Conservation (phyloP, 2,329 filamentous ascomycete genomes). For the Cercospora sp. region DNA sequence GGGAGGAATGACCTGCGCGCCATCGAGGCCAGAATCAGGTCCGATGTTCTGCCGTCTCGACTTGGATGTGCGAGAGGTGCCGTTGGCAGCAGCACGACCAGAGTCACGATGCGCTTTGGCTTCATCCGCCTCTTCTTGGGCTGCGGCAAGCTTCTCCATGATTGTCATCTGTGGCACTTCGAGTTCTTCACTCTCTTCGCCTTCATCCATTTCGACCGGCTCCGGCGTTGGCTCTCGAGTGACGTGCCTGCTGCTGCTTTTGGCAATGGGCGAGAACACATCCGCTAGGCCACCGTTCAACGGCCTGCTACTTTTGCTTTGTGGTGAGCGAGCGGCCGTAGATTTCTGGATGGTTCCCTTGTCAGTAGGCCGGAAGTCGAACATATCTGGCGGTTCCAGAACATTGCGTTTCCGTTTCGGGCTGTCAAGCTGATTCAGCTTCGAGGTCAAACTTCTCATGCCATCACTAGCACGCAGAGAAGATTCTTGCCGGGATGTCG, state of each 20-base stretch:
- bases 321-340: background rate
- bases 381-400: conserved; percentile 40
- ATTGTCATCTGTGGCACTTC: conserved; percentile 42
- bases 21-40: conserved; percentile 29
- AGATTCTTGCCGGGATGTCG: background rate
- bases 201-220: conserved; percentile 28
- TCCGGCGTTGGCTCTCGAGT: conserved; percentile 1
- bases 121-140: conserved; percentile 48
- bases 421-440: conserved; percentile 16
- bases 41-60: conserved; percentile 7
- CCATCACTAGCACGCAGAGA: conserved; percentile 14
- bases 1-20: conserved; percentile 29
- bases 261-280: conserved; percentile 8
- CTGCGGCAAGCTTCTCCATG: conserved; percentile 50
- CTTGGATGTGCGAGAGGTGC: conserved; percentile 4
- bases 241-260: conserved; percentile 18
- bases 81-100: background rate
- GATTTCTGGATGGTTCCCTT: background rate
- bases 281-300: background rate
- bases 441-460: conserved; percentile 14
- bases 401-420: conserved; percentile 36
- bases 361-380: conserved; percentile 37
- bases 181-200: conserved; percentile 39
- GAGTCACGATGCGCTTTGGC: conserved; percentile 38
- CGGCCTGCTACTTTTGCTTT: background rate